Evolutionary conservation across 1,284 basidiomycete genomes (phyloP), one percentile per base, ranked within the genome.

Genomic region (Bjerkandera adusta): DNA sequence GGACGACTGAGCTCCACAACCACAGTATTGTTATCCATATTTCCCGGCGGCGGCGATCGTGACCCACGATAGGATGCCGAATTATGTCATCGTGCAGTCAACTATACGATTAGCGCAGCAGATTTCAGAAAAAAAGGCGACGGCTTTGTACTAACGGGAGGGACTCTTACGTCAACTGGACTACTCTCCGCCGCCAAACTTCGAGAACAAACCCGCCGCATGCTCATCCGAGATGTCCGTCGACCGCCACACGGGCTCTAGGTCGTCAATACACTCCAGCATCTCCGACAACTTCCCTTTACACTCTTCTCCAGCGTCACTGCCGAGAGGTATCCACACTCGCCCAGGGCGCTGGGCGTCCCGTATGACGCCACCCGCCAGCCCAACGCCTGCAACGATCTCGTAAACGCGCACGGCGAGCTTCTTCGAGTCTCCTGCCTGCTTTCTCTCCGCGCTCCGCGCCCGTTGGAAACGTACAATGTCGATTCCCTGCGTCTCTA

Each of bases 171-270:
- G n/a, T n/a, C n/a, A n/a, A n/a, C n/a, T n/a, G n/a, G n/a, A n/a
- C n/a, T n/a, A n/a, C n/a, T n/a, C n/a, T n/a, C n/a, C n/a, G n/a
- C n/a, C n/a, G n/a, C n/a, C n/a, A n/a, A n/a, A n/a, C n/a, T n/a
- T n/a, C n/a, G n/a, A n/a, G n/a, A n/a, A n/a, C n/a, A n/a, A n/a
- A n/a, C n/a, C n/a, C n/a, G n/a, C n/a, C n/a, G n/a, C n/a, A n/a
- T n/a, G n/a, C n/a, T n/a, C n/a, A n/a, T n/a, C n/a, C n/a, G n/a
- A 55, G 43, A 59, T 50, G 36, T 63, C 54, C 4, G 58, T 64
- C 8, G 58, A 60, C 16, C 49, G 53, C 42, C 36, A 44, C 15
- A 49, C 11, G 6, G 47, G 36, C 30, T 49, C 42, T 16, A 39
- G 18, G 2, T 36, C 36, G 16, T 39, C 33, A 10, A 49, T 26